Conservation (phyloP, 2,329 filamentous ascomycete genomes). For the Epichloe festucae region DNA sequence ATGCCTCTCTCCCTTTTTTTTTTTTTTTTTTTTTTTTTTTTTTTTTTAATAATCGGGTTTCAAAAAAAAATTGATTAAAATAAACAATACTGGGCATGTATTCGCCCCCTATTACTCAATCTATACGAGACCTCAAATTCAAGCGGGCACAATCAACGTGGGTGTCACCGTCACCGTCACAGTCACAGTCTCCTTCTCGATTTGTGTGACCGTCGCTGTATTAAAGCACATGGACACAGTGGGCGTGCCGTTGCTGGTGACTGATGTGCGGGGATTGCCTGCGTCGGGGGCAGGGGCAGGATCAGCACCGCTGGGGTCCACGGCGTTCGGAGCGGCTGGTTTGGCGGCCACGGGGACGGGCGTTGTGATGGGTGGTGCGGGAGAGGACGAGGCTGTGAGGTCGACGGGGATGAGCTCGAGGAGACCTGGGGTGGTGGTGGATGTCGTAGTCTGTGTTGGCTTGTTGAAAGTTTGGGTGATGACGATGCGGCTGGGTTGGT, state of each 20-base stretch:
- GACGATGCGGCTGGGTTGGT: slow-evolving; percentile 8
- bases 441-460: slow-evolving; percentile 7
- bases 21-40: accelerated
- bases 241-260: slow-evolving; percentile 16
- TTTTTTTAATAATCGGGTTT: no score
- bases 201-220: slow-evolving; percentile 24
- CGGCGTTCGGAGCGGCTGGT: slow-evolving; percentile 5
- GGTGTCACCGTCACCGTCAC: slow-evolving; percentile 23
- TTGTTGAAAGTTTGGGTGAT: slow-evolving; percentile 17
- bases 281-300: not conserved
- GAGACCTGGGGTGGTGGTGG: slow-evolving; percentile 9
- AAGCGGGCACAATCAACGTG: slow-evolving; percentile 6
- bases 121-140: not conserved
- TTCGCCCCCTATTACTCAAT: no score
- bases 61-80: no score
- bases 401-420: slow-evolving; percentile 18
- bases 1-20: no score
- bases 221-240: slow-evolving; percentile 22
- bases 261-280: slow-evolving; percentile 12
- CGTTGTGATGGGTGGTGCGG: slow-evolving; percentile 1
- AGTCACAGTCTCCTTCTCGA: slow-evolving; percentile 16
- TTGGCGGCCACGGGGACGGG: not conserved
- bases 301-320: not conserved
- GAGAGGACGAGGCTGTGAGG: not conserved
- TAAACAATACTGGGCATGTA: no score